A percentile compares a stretch with the other conserved stretches of the same genome.
Evolutionary conservation across 306 rosid species (phyloP).

Genomic region (Corylus avellana): DNA sequence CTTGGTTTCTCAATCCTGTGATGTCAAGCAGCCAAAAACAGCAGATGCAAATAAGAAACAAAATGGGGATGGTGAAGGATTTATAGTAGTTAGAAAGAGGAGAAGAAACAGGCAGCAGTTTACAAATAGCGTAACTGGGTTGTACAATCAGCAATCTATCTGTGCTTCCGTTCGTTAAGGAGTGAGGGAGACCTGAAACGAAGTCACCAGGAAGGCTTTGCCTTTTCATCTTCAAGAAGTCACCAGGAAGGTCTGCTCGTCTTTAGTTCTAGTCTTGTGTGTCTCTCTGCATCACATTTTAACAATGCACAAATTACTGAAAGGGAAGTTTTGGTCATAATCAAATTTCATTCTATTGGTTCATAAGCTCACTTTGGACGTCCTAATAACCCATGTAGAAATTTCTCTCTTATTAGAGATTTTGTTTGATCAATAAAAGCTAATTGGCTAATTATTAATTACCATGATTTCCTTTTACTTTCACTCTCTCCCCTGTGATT

Average conservation of each 20-base stretch:
- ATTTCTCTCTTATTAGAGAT: constrained; percentile 25
- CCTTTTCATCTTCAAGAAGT: not conserved
- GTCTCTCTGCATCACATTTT: constrained; percentile 34
- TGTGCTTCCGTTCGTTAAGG: constrained; percentile 80
- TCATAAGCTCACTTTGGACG: constrained; percentile 22
- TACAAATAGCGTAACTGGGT: constrained; percentile 58
- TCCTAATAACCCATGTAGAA: constrained; percentile 25
- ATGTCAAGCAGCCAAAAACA: constrained; percentile 34
- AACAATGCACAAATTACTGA: constrained; percentile 23
- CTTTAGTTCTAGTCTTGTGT: not conserved
- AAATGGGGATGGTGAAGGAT: constrained; percentile 70
- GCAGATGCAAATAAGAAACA: constrained; percentile 37
- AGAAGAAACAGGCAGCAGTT: constrained; percentile 74
- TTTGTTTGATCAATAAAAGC: constrained; percentile 40
- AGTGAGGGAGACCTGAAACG: constrained; percentile 16
- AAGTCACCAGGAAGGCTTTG: not conserved
- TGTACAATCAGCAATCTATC: constrained; percentile 76
- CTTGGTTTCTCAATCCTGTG: constrained; percentile 31
- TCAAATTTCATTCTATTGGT: constrained; percentile 26
- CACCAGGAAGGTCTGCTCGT: not conserved
- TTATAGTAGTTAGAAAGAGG: constrained; percentile 63
- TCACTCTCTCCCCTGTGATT: not conserved
- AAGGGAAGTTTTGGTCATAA: constrained; percentile 34
- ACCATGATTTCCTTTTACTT: not conserved
- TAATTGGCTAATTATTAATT: constrained; percentile 1